phyloP scores from a whole-genome alignment of 768 basidiomycete genomes.

The Lactarius akahatsu region DNA sequence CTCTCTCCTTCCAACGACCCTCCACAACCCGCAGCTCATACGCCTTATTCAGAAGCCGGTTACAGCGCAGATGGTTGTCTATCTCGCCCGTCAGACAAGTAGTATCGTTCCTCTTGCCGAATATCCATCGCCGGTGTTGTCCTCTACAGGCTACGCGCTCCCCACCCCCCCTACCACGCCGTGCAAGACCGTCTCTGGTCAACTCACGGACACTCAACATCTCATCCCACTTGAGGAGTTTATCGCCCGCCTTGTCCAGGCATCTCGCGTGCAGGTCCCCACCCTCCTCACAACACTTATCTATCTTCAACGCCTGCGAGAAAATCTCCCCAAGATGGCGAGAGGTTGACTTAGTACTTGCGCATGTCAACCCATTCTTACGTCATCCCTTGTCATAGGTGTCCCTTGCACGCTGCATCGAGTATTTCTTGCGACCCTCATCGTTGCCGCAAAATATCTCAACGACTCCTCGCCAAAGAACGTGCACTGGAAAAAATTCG shows the following conservation, averaged over 20 bases:
- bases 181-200: constrained; percentile 43
- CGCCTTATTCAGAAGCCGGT: constrained; percentile 77
- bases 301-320: constrained; percentile 84
- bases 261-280: constrained; percentile 85
- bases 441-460: constrained; percentile 94
- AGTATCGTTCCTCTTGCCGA: constrained; percentile 72
- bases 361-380: constrained; percentile 4
- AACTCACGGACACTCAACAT: constrained; percentile 34
- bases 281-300: constrained; percentile 89
- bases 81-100: constrained; percentile 76
- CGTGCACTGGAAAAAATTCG: constrained; percentile 85
- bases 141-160: constrained; percentile 38
- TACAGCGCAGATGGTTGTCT: constrained; percentile 79
- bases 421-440: constrained; percentile 93
- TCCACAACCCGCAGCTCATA: constrained; percentile 80
- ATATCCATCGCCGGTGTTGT: constrained; percentile 38
- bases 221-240: constrained; percentile 78
- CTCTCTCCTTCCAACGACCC: constrained; percentile 72
- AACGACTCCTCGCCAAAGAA: constrained; percentile 98
- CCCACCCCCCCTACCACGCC: constrained; percentile 74
- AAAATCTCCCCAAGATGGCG: constrained; percentile 76
- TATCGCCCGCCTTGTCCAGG: constrained; percentile 74
- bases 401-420: constrained; percentile 93
- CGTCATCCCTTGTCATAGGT: constrained; percentile 38
- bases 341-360: constrained; percentile 58